Conservation (phyloP, 2,329 filamentous ascomycete species). For the Colletotrichum gloeosporioides region DNA sequence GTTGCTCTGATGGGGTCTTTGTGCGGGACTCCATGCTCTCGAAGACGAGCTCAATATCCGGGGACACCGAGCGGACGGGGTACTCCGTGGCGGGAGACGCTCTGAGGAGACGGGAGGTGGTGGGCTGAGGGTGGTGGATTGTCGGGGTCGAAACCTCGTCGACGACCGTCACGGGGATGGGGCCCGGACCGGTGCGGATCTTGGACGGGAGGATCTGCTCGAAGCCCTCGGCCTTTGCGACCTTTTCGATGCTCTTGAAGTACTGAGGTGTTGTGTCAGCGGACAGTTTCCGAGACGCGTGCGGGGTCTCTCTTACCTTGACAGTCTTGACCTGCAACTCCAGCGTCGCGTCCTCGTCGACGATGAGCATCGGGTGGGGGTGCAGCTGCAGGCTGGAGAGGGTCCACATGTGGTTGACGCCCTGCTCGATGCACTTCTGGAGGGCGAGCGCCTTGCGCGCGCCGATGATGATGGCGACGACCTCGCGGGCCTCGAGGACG, state of each 20-base stretch:
- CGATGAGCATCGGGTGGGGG: conserved; percentile 81
- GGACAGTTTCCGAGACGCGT: too few relatives aligned
- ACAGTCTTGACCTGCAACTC: conserved; percentile 79
- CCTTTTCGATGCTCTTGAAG: conserved; percentile 74
- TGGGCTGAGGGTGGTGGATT: conserved; percentile 59
- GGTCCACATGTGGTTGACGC: conserved; percentile 91
- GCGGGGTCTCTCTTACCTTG: conserved; percentile 46
- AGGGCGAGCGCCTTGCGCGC: conserved; percentile 82
- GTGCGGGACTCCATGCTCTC: conserved; percentile 17
- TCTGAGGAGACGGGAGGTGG: conserved; percentile 59
- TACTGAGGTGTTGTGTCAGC: conserved; percentile 47
- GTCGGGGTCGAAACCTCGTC: conserved; percentile 49
- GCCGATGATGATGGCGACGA: conserved; percentile 82
- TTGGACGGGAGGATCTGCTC: conserved; percentile 63
- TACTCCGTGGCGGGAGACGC: conserved; percentile 61
- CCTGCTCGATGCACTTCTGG: conserved; percentile 81
- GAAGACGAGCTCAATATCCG: conserved; percentile 19
- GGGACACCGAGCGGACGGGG: conserved; percentile 49
- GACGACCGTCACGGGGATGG: conserved; percentile 43
- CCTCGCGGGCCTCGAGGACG: conserved; percentile 80
- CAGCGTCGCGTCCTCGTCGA: conserved; percentile 79
- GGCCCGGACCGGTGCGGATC: conserved; percentile 57
- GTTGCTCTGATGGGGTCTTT: conserved; percentile 45
- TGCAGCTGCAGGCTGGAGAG: conserved; percentile 82
- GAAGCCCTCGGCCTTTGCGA: conserved; percentile 62